Evolutionary conservation across 208 protist species (phyloP).

Genomic region (Crithidia sp.): DNA sequence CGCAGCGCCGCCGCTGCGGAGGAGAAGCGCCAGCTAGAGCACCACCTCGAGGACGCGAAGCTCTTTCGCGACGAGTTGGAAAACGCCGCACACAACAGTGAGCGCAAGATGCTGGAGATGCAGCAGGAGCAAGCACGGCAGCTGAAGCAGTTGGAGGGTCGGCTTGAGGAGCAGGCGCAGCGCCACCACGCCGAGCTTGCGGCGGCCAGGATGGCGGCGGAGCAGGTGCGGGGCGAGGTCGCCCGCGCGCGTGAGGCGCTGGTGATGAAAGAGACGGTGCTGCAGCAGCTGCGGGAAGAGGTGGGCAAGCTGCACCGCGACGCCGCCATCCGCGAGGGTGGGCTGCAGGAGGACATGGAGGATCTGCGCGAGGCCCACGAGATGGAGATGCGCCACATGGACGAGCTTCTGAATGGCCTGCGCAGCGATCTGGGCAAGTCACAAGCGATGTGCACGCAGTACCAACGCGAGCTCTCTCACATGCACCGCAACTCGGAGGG

Average conservation of each 20-base stretch:
- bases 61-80: constrained; percentile 53
- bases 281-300: constrained; percentile 73
- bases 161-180: constrained; percentile 54
- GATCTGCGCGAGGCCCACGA: constrained; percentile 60
- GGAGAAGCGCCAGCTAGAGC: constrained; percentile 44
- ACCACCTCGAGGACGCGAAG: constrained; percentile 43
- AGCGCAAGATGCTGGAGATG: constrained; percentile 43
- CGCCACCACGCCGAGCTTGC: constrained; percentile 61
- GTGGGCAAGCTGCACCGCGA: constrained; percentile 61
- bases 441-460: constrained; percentile 58
- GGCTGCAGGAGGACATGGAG: constrained; percentile 67
- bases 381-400: constrained; percentile 74
- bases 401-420: constrained; percentile 80
- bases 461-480: constrained; percentile 65
- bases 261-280: constrained; percentile 43
- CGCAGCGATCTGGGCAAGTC: constrained; percentile 71
- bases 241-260: constrained; percentile 47
- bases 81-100: constrained; percentile 42
- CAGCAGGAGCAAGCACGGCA: constrained; percentile 44
- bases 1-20: constrained; percentile 42
- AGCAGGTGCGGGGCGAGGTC: constrained; percentile 57
- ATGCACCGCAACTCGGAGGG: constrained; percentile 58
- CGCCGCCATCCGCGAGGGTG: constrained; percentile 45
- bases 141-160: constrained; percentile 44
- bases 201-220: constrained; percentile 46